Percentiles rank a stretch among this genome's conserved stretches.
These are phyloP conservation scores for Coemansia sp. DNA, from an alignment of 192 early-diverging fungal genomes.

Conservation along the genomic window DNA sequence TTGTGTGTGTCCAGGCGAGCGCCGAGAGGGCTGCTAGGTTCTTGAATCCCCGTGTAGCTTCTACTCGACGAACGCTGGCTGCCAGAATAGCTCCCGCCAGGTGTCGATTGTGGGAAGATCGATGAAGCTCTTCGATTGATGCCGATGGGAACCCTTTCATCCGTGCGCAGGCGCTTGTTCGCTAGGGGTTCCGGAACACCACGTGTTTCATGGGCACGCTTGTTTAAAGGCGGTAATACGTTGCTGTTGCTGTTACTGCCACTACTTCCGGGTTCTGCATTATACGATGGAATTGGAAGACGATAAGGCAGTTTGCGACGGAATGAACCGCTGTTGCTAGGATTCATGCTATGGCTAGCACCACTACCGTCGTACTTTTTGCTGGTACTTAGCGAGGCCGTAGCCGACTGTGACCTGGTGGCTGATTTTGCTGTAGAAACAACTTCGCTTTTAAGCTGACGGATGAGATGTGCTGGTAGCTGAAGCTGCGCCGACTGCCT, in stretches of 20 bases:
- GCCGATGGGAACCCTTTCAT: constrained; percentile 1
- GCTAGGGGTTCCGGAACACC: constrained; percentile 15
- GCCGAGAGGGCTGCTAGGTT: too few relatives aligned
- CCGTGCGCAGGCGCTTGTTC: constrained; percentile 31
- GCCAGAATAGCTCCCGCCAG: neutral
- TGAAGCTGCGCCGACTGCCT: constrained; percentile 24
- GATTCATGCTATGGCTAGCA: neutral
- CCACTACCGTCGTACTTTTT: constrained; percentile 2
- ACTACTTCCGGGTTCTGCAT: neutral
- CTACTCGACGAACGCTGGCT: too few relatives aligned
- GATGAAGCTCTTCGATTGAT: constrained; percentile 11
- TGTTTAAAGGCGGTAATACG: neutral
- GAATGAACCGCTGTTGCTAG: constrained; percentile 11
- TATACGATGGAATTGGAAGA: neutral
- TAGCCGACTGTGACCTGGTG: constrained; percentile 11
- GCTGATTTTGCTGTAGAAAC: constrained; percentile 28
- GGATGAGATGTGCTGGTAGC: constrained; percentile 36
- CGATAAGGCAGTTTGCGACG: neutral
- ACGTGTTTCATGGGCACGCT: neutral
- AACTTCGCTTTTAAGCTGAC: constrained; percentile 49
- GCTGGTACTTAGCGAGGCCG: constrained; percentile 4
- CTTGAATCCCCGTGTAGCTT: too few relatives aligned
- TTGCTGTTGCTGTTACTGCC: neutral
- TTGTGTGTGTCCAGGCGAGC: neutral
- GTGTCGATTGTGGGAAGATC: constrained; percentile 1